phyloP scores from a whole-genome alignment of 2,329 filamentous ascomycete species.

The Ramularia endophylla region DNA sequence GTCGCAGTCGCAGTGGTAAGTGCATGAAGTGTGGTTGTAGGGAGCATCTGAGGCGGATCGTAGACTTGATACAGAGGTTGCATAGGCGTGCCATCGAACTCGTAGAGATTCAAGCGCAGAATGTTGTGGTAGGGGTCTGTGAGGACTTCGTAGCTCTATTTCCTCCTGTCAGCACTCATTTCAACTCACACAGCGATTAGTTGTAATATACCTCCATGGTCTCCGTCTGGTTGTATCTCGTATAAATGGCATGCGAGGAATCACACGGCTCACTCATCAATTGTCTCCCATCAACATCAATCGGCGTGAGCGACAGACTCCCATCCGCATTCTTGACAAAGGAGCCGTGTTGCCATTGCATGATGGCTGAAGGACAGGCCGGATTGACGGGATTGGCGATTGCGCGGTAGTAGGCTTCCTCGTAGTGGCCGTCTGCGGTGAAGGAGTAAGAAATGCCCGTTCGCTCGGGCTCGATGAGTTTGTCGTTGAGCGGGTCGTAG shows the following conservation, averaged over 20 bases:
- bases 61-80: slow-evolving; percentile 63
- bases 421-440: slow-evolving; percentile 60
- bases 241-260: slow-evolving; percentile 52
- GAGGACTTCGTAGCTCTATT: slow-evolving; percentile 41
- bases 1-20: slow-evolving; percentile 34
- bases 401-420: slow-evolving; percentile 64
- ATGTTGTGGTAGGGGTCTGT: slow-evolving; percentile 57
- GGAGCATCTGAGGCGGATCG: slow-evolving; percentile 61
- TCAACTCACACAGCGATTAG: no score
- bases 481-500: slow-evolving; percentile 61
- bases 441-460: slow-evolving; percentile 72
- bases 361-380: slow-evolving; percentile 56
- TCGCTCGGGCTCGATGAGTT: slow-evolving; percentile 58
- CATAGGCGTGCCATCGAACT: slow-evolving; percentile 58
- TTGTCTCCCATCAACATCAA: slow-evolving; percentile 62
- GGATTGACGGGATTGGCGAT: slow-evolving; percentile 56
- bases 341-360: slow-evolving; percentile 68
- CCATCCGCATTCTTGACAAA: slow-evolving; percentile 53
- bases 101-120: slow-evolving; percentile 57
- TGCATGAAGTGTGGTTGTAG: slow-evolving; percentile 60
- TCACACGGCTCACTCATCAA: slow-evolving; percentile 59
- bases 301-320: slow-evolving; percentile 54
- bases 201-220: slow-evolving; percentile 53
- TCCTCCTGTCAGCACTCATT: background rate
- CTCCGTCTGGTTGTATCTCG: slow-evolving; percentile 61